A percentile compares a stretch with the other conserved stretches of the same genome.
phyloP scores from a whole-genome alignment of 371 early-diverging fungal genomes.

The Mortierella sp. region DNA sequence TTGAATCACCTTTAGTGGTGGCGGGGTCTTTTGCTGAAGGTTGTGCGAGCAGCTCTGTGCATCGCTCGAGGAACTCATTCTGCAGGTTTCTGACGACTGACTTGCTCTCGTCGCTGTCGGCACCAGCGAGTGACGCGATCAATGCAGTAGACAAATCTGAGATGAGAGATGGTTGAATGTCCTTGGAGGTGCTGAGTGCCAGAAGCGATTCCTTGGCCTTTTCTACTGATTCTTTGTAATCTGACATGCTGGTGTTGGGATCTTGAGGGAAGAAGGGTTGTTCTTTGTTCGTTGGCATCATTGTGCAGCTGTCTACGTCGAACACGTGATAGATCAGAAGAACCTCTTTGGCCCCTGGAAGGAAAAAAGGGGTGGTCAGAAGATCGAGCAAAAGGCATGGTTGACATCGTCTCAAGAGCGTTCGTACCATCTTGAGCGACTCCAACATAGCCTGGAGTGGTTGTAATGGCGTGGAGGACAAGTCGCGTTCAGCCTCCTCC shows the following conservation, averaged over 20 bases:
- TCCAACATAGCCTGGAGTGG: constrained; percentile 49
- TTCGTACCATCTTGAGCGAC: constrained; percentile 45
- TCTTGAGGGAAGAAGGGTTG: background rate
- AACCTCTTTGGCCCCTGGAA: constrained; percentile 35
- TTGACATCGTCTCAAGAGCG: background rate
- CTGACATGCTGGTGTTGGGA: constrained; percentile 13
- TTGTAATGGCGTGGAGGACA: constrained; percentile 27
- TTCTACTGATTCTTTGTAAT: constrained; percentile 16
- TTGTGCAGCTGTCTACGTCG: no score
- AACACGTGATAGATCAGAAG: no score
- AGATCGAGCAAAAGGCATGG: background rate
- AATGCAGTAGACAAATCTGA: constrained; percentile 31
- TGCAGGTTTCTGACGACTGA: constrained; percentile 16
- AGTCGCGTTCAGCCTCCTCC: constrained; percentile 41
- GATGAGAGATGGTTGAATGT: constrained; percentile 20
- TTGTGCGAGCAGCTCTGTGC: constrained; percentile 15
- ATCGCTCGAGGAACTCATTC: constrained; percentile 18
- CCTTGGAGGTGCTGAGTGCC: constrained; percentile 8
- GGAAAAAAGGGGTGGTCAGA: background rate
- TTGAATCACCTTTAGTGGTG: background rate
- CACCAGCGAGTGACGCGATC: constrained; percentile 19
- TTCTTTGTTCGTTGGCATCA: no score
- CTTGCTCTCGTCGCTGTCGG: constrained; percentile 18
- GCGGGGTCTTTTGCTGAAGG: constrained; percentile 4
- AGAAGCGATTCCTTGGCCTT: constrained; percentile 27